A percentile compares a stretch with the other conserved stretches of the same genome.
phyloP scores from a whole-genome alignment of 495 filamentous ascomycete species.

The Tuber brumale region DNA sequence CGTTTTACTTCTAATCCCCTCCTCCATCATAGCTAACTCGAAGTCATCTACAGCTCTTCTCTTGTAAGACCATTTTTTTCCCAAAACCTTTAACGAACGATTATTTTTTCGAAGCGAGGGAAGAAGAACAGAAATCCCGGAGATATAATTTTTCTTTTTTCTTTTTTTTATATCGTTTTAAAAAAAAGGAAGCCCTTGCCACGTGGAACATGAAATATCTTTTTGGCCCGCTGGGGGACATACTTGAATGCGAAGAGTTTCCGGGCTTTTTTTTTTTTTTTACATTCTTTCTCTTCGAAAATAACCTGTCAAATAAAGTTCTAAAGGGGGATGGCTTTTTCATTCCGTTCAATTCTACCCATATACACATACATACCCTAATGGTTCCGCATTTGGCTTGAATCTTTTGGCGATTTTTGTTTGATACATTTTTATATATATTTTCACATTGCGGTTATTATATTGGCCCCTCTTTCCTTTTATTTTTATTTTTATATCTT shows the following conservation, averaged over 20 bases:
- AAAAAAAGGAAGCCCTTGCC: background rate
- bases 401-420: background rate
- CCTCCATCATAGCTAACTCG: background rate
- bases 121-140: background rate
- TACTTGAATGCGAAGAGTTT: background rate
- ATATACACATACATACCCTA: background rate
- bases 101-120: background rate
- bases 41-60: background rate
- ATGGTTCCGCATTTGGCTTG: background rate
- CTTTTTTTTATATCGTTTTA: no score
- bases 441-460: background rate
- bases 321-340: background rate
- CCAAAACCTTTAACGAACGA: background rate
- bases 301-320: background rate
- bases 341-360: background rate
- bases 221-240: background rate
- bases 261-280: background rate
- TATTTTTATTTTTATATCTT: background rate
- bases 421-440: background rate
- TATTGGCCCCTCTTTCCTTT: no score
- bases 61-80: background rate
- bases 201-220: slow-evolving; percentile 3
- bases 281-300: background rate
- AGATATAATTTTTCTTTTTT: background rate
- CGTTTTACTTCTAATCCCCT: background rate